These are phyloP conservation scores for Suhomyces anneliseae DNA, from an alignment of 1,139 yeast species.

Conservation along the genomic window DNA sequence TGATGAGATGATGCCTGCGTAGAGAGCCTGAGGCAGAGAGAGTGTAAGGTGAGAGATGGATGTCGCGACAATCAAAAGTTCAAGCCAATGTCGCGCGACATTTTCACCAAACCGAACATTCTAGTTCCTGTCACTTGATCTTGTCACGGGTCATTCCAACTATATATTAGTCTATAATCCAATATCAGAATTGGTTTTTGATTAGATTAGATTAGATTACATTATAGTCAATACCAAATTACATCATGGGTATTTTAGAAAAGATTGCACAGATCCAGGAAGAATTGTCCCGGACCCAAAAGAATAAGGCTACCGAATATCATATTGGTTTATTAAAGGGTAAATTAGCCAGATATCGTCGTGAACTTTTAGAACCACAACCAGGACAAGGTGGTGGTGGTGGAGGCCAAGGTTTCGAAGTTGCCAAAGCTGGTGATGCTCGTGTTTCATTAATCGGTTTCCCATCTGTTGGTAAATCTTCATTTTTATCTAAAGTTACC, in stretches of 20 bases:
- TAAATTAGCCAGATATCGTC: constrained; percentile 88
- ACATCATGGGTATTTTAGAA: constrained; percentile 39
- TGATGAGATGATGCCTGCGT: too few relatives aligned
- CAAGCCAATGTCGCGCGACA: not conserved
- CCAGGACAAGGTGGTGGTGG: constrained; percentile 68
- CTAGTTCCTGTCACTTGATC: too few relatives aligned
- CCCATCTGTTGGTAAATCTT: constrained; percentile 97
- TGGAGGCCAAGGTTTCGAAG: constrained; percentile 93
- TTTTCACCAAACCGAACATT: not conserved
- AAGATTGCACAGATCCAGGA: constrained; percentile 89
- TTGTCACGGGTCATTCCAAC: too few relatives aligned
- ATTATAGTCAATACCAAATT: not conserved
- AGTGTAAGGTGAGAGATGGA: not conserved
- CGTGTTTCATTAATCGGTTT: constrained; percentile 93
- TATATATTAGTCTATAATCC: too few relatives aligned
- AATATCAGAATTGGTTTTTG: too few relatives aligned
- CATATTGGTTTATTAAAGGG: constrained; percentile 94
- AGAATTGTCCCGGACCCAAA: constrained; percentile 92
- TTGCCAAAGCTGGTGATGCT: constrained; percentile 94
- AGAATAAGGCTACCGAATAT: constrained; percentile 96
- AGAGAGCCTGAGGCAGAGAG: not conserved
- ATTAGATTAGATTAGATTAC: too few relatives aligned
- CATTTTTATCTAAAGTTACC: constrained; percentile 82
- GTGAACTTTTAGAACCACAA: constrained; percentile 88
- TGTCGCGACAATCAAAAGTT: not conserved